Evolutionary conservation across 306 rosid genomes (phyloP), one percentile per base, ranked within the genome.

Genomic region (Luffa aegyptiaca): DNA sequence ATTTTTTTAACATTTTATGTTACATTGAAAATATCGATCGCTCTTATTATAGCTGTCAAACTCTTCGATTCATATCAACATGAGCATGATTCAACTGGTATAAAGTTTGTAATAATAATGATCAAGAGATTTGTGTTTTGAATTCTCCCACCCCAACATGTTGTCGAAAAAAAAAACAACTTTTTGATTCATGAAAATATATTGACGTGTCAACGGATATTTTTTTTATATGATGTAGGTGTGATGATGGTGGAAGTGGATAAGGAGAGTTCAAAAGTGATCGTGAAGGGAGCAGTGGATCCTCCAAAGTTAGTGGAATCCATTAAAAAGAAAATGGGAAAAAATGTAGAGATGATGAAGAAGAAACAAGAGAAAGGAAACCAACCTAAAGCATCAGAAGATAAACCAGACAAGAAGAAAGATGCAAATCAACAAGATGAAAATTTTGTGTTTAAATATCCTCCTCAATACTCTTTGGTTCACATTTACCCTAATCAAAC

Each of bases 231-330:
- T 26, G 31, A 26, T 11, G 16, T 4, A 91, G 97, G 97, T 26
- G 88, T 93, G 45, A 48, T 84, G 37, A 84, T 70, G 11, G 97
- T 87, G 45, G 90, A 91, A 35, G 37, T 87, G 58, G 71, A 89
- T 71, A 84, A 42, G 82, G 90, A 84, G 84, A 83, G 63, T 0
- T 92, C 97, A 33, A 79, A 5, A 8, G 96, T 95, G 18, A 82
- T 4, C 5, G 94, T 95, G 49, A 88, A 66, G 69, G 97, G 97
- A 75, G 79, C 76, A 35, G 13, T 91, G 46, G 93, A 95, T 6
- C 31, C 88, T 36, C 31, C 80, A 56, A 81, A 84, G 69, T 80
- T 95, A 1, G 80, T 86, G 0, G 84, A 87, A 53, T 49, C 39
- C 41, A 79, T 88, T 3, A 89, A 86, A 84, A 91, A 75, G 86